These are phyloP conservation scores for Sphagnum tenellum DNA, from an alignment of 225 moss, liverwort and hornwort genomes.

Conservation along the genomic window DNA sequence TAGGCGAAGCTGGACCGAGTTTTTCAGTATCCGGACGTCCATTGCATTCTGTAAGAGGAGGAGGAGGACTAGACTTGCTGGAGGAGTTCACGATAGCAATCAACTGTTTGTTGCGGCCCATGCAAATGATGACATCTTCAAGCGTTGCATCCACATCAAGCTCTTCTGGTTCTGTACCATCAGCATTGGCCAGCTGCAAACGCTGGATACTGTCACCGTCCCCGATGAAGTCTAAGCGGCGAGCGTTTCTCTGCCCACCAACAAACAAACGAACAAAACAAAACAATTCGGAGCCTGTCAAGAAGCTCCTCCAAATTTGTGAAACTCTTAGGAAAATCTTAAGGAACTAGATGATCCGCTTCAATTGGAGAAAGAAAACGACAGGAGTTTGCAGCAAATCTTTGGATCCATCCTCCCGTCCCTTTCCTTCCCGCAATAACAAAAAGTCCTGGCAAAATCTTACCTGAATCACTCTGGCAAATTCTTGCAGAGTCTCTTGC, in stretches of 20 bases:
- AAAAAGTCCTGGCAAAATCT: too few species aligned
- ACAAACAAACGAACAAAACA: not conserved
- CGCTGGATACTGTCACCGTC: constrained; percentile 68
- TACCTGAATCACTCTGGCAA: constrained; percentile 79
- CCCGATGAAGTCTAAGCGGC: constrained; percentile 60
- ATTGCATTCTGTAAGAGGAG: constrained; percentile 1
- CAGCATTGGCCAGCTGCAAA: constrained; percentile 71
- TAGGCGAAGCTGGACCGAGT: constrained; percentile 24
- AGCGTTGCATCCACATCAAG: constrained; percentile 86
- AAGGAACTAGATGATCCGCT: too few species aligned
- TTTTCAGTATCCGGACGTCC: constrained; percentile 23
- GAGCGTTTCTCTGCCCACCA: constrained; percentile 56
- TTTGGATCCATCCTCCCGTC: too few species aligned
- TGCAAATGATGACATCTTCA: constrained; percentile 86
- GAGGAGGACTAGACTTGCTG: not conserved
- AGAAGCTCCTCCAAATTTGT: too few species aligned
- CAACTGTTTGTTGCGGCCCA: constrained; percentile 70
- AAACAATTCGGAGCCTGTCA: too few species aligned
- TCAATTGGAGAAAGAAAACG: too few species aligned
- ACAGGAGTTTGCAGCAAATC: too few species aligned
- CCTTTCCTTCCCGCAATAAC: too few species aligned
- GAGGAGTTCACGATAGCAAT: constrained; percentile 57
- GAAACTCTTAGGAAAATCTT: too few species aligned
- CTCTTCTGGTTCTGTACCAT: constrained; percentile 84
- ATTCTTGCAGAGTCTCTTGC: constrained; percentile 81